These are phyloP conservation scores for Trypanosoma melophagium DNA, from an alignment of 208 protist species.

Conservation along the genomic window DNA sequence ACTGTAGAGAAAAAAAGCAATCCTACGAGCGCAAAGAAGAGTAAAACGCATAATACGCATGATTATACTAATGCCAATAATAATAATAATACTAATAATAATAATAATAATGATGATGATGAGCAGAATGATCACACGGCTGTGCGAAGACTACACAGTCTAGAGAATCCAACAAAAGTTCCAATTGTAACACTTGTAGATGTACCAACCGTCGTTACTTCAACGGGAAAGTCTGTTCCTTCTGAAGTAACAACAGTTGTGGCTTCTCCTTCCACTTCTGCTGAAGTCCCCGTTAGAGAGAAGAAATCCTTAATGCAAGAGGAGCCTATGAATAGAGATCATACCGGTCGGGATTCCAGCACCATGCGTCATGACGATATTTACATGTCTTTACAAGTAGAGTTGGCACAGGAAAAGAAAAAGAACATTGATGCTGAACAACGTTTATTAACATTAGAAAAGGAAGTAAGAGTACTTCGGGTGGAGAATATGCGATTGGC, in stretches of 20 bases:
- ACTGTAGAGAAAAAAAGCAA: too few species aligned
- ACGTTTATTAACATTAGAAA: slow-evolving; percentile 41
- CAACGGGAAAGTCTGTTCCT: background rate
- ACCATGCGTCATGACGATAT: background rate
- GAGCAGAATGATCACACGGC: background rate
- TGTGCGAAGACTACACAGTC: background rate
- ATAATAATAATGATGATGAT: background rate
- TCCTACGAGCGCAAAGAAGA: too few species aligned
- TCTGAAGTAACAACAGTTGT: background rate
- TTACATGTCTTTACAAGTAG: slow-evolving; percentile 33
- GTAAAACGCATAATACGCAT: background rate
- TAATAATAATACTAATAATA: background rate
- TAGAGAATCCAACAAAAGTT: background rate
- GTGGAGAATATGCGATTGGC: slow-evolving; percentile 39
- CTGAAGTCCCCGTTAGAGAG: too few species aligned
- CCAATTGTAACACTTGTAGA: background rate
- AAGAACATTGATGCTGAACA: slow-evolving; percentile 74
- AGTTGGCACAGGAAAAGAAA: slow-evolving; percentile 69
- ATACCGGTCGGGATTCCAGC: background rate
- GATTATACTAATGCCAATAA: background rate
- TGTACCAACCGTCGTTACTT: background rate
- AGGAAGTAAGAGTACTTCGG: slow-evolving; percentile 46
- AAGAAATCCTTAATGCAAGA: too few species aligned
- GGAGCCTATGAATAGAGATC: background rate
- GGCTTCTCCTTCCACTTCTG: background rate